Percentiles rank a stretch among this genome's conserved stretches.
phyloP scores from a whole-genome alignment of 306 rosid genomes.

The Senna tora region DNA sequence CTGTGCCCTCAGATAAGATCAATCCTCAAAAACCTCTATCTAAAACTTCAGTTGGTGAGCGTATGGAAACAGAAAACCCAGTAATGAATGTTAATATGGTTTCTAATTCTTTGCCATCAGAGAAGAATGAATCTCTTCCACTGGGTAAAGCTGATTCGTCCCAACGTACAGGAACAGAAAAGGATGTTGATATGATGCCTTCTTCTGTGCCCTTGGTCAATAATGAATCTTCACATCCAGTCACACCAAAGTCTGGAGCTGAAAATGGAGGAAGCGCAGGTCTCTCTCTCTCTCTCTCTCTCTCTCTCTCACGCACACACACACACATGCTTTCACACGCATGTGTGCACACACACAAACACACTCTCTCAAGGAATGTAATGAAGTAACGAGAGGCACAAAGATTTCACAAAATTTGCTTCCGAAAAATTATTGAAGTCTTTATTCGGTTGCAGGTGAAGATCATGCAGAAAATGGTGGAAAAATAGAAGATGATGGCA shows the following conservation, averaged over 20 bases:
- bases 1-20: conserved; percentile 33
- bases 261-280: conserved; percentile 46
- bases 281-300: conserved; percentile 27
- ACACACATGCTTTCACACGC: no score
- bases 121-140: conserved; percentile 31
- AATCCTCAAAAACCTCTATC: conserved; percentile 28
- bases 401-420: no score
- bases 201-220: conserved; percentile 41
- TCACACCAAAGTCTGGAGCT: conserved; percentile 40
- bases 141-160: conserved; percentile 36
- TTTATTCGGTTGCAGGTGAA: conserved; percentile 50
- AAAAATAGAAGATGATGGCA: conserved; percentile 35
- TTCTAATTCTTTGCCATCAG: conserved; percentile 37
- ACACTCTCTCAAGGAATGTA: conserved; percentile 17
- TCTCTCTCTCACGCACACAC: not conserved
- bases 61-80: conserved; percentile 33
- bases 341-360: not conserved
- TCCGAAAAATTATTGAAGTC: conserved; percentile 14
- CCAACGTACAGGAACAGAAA: conserved; percentile 24
- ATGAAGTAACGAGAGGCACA: not conserved
- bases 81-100: conserved; percentile 49
- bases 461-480: conserved; percentile 46
- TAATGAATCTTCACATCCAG: conserved; percentile 46
- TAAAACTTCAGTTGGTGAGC: conserved; percentile 34
- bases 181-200: conserved; percentile 31